Conservation (phyloP, 352 stramenopile genomes). For the Elongisporangium undulatum region DNA sequence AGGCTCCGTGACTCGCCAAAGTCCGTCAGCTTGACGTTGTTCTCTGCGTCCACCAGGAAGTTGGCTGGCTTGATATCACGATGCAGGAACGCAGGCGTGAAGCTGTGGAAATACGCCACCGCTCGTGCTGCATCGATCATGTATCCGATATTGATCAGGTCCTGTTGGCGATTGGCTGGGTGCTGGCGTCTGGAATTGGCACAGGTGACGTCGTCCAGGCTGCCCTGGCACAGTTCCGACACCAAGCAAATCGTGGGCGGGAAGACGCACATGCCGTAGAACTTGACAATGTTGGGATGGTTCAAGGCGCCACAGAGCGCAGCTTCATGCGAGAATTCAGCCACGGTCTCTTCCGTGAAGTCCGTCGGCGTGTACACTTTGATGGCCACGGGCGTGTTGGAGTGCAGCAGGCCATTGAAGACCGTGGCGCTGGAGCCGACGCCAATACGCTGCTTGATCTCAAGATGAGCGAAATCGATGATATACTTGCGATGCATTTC, state of each 20-base stretch:
- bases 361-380: slow-evolving; percentile 56
- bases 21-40: slow-evolving; percentile 71
- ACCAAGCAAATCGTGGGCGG: slow-evolving; percentile 67
- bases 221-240: slow-evolving; percentile 71
- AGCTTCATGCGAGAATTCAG: slow-evolving; percentile 49
- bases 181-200: slow-evolving; percentile 28
- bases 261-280: slow-evolving; percentile 65
- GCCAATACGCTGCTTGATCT: slow-evolving; percentile 45
- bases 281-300: slow-evolving; percentile 50
- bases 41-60: slow-evolving; percentile 63
- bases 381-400: slow-evolving; percentile 31
- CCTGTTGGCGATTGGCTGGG: slow-evolving; percentile 40
- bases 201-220: slow-evolving; percentile 33
- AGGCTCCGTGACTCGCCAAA: slow-evolving; percentile 62
- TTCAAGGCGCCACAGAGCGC: slow-evolving; percentile 35
- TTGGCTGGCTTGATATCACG: slow-evolving; percentile 77
- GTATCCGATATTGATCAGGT: slow-evolving; percentile 54
- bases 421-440: slow-evolving; percentile 38
- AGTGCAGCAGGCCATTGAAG: slow-evolving; percentile 38
- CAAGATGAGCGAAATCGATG: slow-evolving; percentile 62
- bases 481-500: slow-evolving; percentile 66
- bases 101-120: slow-evolving; percentile 71
- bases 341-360: slow-evolving; percentile 49
- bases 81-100: slow-evolving; percentile 65
- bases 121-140: slow-evolving; percentile 66